Conservation (phyloP, 495 filamentous ascomycete genomes). For the Immersiella caudata region DNA sequence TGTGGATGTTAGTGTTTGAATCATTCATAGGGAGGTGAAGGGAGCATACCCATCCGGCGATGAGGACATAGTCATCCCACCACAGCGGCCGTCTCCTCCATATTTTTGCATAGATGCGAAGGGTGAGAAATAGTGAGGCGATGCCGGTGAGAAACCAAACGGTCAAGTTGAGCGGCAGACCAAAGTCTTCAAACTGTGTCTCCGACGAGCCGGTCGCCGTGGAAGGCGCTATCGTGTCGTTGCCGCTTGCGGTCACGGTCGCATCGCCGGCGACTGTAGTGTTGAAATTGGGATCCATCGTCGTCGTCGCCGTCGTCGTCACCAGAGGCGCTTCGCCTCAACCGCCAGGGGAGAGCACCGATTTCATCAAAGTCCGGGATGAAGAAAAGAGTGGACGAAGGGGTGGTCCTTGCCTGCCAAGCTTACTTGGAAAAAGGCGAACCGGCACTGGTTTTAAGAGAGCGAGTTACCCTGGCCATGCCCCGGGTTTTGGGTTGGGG, state of each 20-base stretch:
- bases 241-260: not conserved
- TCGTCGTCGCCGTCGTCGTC: not conserved
- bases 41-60: slow-evolving; percentile 29
- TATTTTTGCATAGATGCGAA: slow-evolving; percentile 28
- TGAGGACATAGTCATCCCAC: slow-evolving; percentile 32
- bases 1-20: not conserved
- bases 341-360: not conserved
- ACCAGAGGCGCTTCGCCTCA: not conserved
- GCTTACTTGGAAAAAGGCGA: not conserved
- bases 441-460: not conserved
- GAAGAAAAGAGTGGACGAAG: not conserved
- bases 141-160: slow-evolving; percentile 25
- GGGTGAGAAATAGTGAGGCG: slow-evolving; percentile 27
- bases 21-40: not conserved
- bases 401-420: not conserved
- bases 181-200: slow-evolving; percentile 17
- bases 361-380: not conserved
- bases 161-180: slow-evolving; percentile 19
- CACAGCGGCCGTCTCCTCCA: slow-evolving; percentile 20
- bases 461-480: too few relatives aligned
- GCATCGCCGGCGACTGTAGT: not conserved
- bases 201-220: not conserved
- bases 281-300: not conserved
- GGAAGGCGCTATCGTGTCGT: not conserved
- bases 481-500: not conserved